Base-by-base conservation (phyloP, 176 grass and related monocot genomes). In the Ampelocalamus luodianensis region DNA sequence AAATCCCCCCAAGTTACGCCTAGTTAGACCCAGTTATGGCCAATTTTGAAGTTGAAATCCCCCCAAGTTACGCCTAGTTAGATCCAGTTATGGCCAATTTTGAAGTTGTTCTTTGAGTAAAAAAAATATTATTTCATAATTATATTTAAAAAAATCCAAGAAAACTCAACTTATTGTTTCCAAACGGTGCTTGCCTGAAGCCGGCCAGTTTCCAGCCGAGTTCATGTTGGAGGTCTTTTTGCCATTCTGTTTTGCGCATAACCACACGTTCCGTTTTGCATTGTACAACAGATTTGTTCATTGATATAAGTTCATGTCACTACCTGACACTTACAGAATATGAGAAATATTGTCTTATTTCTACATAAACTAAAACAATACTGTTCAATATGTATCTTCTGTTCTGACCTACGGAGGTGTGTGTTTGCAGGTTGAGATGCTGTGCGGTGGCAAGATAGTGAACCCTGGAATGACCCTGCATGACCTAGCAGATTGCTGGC, bases 361-460 rank as follows among this genome's bases (percentile, higher is more conserved):
- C 29, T 48, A 29, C 43, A 63, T 43, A 88, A 64, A 16, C 23
- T 61, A 78, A 48, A 50, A 49, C 10, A 3, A 32, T 42, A 23
- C 3, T 53, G 20, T 49, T 29, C 13, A 24, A 6, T 38, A 38
- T 27, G 43, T 50, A 7, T 63, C 44, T 53, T 71, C 37, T 51
- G 42, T 54, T 65, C 58, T 26, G 6, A 55, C 69, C 74, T 83
- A 62, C 27, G 11, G 78, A 65, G 88, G 26, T 34, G 29, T 76
- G 42, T 84, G 50, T 13, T 84, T 87, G 75, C 89, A 90, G 89
- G 80, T 90, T 43, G 75, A 90, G 63, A 59, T 90, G 29, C 26
- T 76, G 68, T 90, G 85, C 2, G 42, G 42, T 42, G 85, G 89
- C 68, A 79, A 63, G 44, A 65, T 22, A 68, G 80, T 90, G 61